Evolutionary conservation across 352 stramenopile species (phyloP).

Genomic region (Lagenidium giganteum): DNA sequence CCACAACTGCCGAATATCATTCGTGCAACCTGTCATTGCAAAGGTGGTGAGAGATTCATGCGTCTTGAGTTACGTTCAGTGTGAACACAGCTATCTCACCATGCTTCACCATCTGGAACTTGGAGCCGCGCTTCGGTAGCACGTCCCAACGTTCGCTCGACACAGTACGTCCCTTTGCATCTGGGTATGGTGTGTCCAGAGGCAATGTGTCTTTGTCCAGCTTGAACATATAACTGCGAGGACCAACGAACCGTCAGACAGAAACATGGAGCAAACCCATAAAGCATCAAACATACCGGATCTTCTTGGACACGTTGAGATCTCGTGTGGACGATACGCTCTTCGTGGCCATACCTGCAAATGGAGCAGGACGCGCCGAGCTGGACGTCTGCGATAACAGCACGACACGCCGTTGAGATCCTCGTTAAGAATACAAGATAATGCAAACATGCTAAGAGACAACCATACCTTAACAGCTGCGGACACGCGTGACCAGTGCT

Average conservation of each 20-base stretch:
- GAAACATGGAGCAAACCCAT: too few species aligned
- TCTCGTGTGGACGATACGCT: conserved; percentile 78
- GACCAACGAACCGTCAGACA: background rate
- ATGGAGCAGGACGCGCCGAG: conserved; percentile 51
- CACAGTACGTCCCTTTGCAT: conserved; percentile 54
- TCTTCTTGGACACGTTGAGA: conserved; percentile 80
- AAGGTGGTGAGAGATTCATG: too few species aligned
- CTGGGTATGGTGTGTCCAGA: conserved; percentile 71
- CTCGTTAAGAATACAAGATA: background rate
- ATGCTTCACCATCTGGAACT: conserved; percentile 79
- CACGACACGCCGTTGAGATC: background rate
- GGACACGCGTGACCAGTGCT: conserved; percentile 82
- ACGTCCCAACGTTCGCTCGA: conserved; percentile 68
- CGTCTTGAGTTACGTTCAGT: too few species aligned
- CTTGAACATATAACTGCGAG: conserved; percentile 66
- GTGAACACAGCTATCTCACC: too few species aligned
- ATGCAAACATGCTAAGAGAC: background rate
- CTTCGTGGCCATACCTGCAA: conserved; percentile 66
- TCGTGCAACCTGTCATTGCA: conserved; percentile 48
- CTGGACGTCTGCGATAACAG: conserved; percentile 45
- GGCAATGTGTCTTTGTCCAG: conserved; percentile 82
- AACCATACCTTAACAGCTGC: conserved; percentile 55
- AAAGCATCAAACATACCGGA: conserved; percentile 25
- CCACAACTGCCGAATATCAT: conserved; percentile 83
- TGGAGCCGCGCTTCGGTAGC: conserved; percentile 59